These are phyloP conservation scores for Cryptomeria japonica DNA, from an alignment of 75 land plant genomes.

Conservation along the genomic window DNA sequence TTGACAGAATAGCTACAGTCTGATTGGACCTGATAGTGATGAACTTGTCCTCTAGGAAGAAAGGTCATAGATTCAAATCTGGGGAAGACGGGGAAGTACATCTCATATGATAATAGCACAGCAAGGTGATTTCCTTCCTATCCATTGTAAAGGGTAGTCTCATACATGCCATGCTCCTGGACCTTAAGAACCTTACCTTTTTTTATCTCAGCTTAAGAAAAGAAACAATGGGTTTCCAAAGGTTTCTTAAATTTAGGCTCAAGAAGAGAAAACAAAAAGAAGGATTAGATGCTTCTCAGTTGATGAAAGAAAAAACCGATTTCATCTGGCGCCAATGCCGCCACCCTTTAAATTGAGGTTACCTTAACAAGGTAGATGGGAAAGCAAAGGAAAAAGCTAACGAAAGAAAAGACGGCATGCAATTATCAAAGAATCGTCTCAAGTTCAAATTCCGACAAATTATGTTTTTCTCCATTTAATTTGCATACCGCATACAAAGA, in stretches of 20 bases:
- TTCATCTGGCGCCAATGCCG: neutral
- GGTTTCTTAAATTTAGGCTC: neutral
- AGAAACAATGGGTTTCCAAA: neutral
- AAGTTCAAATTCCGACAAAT: neutral
- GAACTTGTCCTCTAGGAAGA: neutral
- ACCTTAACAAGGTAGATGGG: neutral
- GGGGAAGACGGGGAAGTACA: neutral
- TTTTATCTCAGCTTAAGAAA: neutral
- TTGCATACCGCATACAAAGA: conserved; percentile 38
- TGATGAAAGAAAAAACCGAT: neutral
- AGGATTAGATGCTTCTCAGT: neutral
- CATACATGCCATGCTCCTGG: neutral
- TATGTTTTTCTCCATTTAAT: neutral
- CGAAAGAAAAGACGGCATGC: neutral
- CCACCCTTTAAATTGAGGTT: neutral
- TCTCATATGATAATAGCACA: neutral
- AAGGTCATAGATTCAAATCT: neutral
- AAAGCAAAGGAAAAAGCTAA: too few relatives aligned
- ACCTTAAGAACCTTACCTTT: neutral
- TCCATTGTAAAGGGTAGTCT: neutral
- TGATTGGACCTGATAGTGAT: neutral
- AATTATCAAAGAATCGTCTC: neutral
- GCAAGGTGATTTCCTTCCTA: neutral
- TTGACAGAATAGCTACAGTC: neutral
- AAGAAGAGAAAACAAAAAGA: too few relatives aligned